Conservation (phyloP, 1,284 basidiomycete species). For the Abortiporus biennis region DNA sequence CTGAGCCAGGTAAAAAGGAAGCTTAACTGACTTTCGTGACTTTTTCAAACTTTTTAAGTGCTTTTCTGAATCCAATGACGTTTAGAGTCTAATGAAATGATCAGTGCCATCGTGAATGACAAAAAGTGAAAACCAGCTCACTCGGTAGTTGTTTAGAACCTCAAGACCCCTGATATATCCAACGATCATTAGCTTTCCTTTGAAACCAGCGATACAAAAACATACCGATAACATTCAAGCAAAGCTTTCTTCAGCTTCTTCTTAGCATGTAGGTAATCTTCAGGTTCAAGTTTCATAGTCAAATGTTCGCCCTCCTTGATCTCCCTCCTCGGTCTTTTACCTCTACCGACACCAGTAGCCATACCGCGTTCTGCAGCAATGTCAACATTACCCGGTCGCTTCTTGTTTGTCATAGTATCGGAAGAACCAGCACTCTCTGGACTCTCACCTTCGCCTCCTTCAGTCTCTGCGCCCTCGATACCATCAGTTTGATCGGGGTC, state of each 20-base stretch:
- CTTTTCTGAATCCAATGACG: conserved; percentile 86
- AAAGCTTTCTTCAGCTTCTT: conserved; percentile 80
- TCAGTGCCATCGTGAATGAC: background rate
- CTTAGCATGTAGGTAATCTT: conserved; percentile 79
- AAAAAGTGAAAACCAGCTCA: conserved; percentile 29
- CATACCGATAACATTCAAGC: conserved; percentile 79
- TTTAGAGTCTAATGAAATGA: conserved; percentile 63
- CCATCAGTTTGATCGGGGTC: background rate
- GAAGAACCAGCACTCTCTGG: background rate
- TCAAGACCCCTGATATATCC: conserved; percentile 53
- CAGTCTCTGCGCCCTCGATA: too few relatives aligned
- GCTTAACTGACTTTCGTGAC: conserved; percentile 56
- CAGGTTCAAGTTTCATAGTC: conserved; percentile 45
- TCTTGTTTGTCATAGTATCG: conserved; percentile 3
- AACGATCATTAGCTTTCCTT: background rate
- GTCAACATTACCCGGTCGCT: conserved; percentile 8
- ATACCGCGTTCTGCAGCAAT: background rate
- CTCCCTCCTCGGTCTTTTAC: background rate
- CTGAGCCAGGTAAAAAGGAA: background rate
- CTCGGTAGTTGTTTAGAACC: conserved; percentile 81
- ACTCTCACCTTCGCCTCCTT: too few relatives aligned
- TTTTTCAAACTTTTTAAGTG: conserved; percentile 93
- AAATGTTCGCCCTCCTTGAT: conserved; percentile 1
- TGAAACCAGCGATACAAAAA: conserved; percentile 6
- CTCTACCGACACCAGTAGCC: conserved; percentile 3